phyloP scores from a whole-genome alignment of 306 rosid genomes.

The Corylus avellana region DNA sequence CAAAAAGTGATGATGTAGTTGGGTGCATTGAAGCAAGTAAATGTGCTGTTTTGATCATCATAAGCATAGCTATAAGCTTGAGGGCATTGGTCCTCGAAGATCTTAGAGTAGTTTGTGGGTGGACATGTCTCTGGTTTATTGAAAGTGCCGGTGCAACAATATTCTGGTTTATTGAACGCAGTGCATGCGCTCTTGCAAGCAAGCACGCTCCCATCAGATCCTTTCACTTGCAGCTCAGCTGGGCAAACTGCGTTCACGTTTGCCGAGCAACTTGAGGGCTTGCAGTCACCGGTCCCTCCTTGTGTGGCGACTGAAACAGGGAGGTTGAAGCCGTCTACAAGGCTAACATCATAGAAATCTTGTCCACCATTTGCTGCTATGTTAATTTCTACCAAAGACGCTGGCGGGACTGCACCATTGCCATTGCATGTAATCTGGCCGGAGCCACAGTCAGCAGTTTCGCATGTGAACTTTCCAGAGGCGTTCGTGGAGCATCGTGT shows the following conservation, averaged over 20 bases:
- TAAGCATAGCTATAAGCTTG: slow-evolving; percentile 53
- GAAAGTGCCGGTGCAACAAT: no score
- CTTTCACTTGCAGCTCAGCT: neutral
- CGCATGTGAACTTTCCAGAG: slow-evolving; percentile 33
- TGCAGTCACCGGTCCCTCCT: neutral
- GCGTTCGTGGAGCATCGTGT: slow-evolving; percentile 28
- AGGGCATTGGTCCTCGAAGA: slow-evolving; percentile 48
- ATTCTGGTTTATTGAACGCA: no score
- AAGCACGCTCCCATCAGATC: no score
- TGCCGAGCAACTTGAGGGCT: no score
- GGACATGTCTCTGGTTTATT: slow-evolving; percentile 28
- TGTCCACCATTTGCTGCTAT: slow-evolving; percentile 25
- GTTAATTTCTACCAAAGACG: slow-evolving; percentile 36
- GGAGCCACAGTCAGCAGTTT: slow-evolving; percentile 39
- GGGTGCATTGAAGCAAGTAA: slow-evolving; percentile 41
- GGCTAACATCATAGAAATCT: slow-evolving; percentile 43
- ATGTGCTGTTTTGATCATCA: slow-evolving; percentile 32
- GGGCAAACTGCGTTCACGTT: neutral
- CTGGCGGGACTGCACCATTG: slow-evolving; percentile 42
- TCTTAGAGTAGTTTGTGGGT: slow-evolving; percentile 35
- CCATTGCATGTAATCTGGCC: slow-evolving; percentile 41
- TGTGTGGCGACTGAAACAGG: slow-evolving; percentile 27
- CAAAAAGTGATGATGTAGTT: slow-evolving; percentile 43
- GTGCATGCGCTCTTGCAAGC: no score
- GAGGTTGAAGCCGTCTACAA: slow-evolving; percentile 48